A percentile compares a stretch with the other conserved stretches of the same genome.
These are phyloP conservation scores for Ilyonectria mors-panacis DNA, from an alignment of 2,329 filamentous ascomycete species.

Conservation along the genomic window DNA sequence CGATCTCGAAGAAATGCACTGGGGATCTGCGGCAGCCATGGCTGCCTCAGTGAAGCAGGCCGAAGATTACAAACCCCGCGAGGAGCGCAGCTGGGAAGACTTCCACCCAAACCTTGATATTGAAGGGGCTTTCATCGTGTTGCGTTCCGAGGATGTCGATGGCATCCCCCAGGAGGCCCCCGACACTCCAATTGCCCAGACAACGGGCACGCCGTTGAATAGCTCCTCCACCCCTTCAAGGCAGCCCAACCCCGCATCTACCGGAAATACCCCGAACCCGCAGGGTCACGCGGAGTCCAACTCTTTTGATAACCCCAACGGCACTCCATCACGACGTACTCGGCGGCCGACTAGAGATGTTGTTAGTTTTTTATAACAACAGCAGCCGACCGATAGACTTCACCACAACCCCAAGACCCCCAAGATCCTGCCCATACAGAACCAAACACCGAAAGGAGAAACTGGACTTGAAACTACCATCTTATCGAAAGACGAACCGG, in stretches of 20 bases:
- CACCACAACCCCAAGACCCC: conserved; percentile 65
- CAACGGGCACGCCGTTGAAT: conserved; percentile 51
- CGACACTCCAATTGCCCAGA: conserved; percentile 53
- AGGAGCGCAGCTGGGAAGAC: conserved; percentile 97
- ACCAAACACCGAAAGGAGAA: conserved; percentile 87
- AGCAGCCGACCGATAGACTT: conserved; percentile 63
- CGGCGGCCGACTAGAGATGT: conserved; percentile 66
- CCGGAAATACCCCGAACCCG: conserved; percentile 60
- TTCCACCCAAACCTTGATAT: conserved; percentile 97
- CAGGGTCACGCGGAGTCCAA: conserved; percentile 52
- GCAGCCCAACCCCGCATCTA: conserved; percentile 60
- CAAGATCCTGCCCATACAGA: conserved; percentile 81
- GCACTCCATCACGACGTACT: conserved; percentile 54
- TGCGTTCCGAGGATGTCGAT: conserved; percentile 88
- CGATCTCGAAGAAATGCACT: conserved; percentile 75
- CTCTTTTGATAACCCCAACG: conserved; percentile 49
- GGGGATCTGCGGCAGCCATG: conserved; percentile 89
- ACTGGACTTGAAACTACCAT: conserved; percentile 82
- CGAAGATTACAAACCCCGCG: conserved; percentile 96
- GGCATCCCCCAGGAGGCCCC: conserved; percentile 68
- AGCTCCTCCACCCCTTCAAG: conserved; percentile 63
- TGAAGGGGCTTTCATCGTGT: conserved; percentile 83
- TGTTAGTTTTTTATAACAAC: conserved; percentile 67
- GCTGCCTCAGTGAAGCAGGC: conserved; percentile 90
- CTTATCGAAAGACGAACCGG: conserved; percentile 83